Evolutionary conservation across 352 stramenopile species (phyloP).

Genomic region (Blastocystis sp.): DNA sequence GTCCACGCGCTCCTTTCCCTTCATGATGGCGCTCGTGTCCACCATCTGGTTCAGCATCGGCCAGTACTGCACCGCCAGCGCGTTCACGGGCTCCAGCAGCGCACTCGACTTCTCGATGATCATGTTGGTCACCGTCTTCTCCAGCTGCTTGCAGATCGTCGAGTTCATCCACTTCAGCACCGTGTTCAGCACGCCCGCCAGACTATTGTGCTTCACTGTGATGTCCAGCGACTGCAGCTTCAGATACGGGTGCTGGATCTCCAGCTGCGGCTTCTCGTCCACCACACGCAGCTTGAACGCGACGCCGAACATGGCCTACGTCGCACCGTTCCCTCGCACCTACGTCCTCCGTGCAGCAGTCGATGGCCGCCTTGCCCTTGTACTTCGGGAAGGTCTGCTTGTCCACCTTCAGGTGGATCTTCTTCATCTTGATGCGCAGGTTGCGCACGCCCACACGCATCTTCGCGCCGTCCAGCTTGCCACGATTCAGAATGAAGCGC

Average conservation of each 20-base stretch:
- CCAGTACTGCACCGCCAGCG: slow-evolving; percentile 47
- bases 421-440: slow-evolving; percentile 44
- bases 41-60: slow-evolving; percentile 41
- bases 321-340: not conserved
- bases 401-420: slow-evolving; percentile 39
- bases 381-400: slow-evolving; percentile 41
- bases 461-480: slow-evolving; percentile 49
- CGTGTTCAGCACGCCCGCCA: slow-evolving; percentile 4
- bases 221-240: not conserved
- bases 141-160: not conserved
- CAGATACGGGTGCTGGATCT: slow-evolving; percentile 42
- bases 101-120: slow-evolving; percentile 19
- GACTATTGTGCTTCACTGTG: slow-evolving; percentile 34
- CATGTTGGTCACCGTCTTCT: not conserved
- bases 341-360: not conserved
- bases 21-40: slow-evolving; percentile 21
- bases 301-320: slow-evolving; percentile 32
- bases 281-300: slow-evolving; percentile 35
- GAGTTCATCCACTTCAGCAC: slow-evolving; percentile 33
- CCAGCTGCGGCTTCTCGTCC: slow-evolving; percentile 33
- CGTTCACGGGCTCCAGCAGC: slow-evolving; percentile 12
- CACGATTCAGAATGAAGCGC: slow-evolving; percentile 37
- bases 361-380: not conserved
- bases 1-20: slow-evolving; percentile 15
- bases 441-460: slow-evolving; percentile 35